phyloP scores from a whole-genome alignment of 31 red algal species.

The Asparagopsis taxiformis region DNA sequence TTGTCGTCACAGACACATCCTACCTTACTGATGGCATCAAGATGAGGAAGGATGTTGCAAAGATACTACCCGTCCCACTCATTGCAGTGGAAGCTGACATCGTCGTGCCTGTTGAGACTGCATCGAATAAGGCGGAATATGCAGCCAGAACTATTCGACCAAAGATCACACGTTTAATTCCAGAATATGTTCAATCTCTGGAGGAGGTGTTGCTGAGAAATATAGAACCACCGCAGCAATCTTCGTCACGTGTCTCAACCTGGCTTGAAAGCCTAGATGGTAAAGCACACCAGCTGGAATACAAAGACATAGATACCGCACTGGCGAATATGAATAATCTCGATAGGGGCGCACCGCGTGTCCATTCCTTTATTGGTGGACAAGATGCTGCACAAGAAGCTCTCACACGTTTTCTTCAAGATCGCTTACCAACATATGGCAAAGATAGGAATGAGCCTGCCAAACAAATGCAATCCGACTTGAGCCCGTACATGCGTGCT shows the following conservation, averaged over 20 bases:
- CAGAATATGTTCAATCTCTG: conserved; percentile 35
- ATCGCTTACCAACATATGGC: conserved; percentile 46
- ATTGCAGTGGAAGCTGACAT: conserved; percentile 77
- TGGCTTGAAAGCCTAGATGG: not conserved
- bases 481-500: conserved; percentile 90
- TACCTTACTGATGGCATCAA: conserved; percentile 63
- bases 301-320: conserved; percentile 18
- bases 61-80: conserved; percentile 23
- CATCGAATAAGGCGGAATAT: conserved; percentile 72
- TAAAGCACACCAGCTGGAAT: conserved; percentile 24
- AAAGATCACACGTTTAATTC: conserved; percentile 51
- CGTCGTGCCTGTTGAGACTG: conserved; percentile 83
- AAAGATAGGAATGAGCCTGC: conserved; percentile 79
- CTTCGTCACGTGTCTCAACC: conserved; percentile 4
- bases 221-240: not conserved
- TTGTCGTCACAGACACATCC: conserved; percentile 74
- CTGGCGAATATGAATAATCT: conserved; percentile 42
- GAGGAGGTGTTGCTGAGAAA: conserved; percentile 25
- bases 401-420: conserved; percentile 59
- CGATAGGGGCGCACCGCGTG: conserved; percentile 62
- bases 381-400: conserved; percentile 49
- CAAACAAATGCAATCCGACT: conserved; percentile 55
- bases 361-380: conserved; percentile 66
- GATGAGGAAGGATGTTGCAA: conserved; percentile 50
- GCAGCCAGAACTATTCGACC: conserved; percentile 93